phyloP scores from a whole-genome alignment of 257 asterid genomes.

The Jaltomata sinuosa region DNA sequence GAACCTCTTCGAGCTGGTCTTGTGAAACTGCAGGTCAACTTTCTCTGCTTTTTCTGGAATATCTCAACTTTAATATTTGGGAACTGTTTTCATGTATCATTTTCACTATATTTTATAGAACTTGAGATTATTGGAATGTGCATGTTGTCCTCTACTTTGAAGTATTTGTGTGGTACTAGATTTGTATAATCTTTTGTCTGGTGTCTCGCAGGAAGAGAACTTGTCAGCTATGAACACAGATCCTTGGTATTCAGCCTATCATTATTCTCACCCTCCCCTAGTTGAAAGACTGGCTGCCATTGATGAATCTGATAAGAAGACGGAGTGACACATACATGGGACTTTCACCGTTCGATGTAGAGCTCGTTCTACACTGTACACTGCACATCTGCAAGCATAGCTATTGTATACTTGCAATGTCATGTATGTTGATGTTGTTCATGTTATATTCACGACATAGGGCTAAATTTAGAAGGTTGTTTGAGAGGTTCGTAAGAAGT shows the following conservation, averaged over 20 bases:
- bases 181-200: background rate
- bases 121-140: background rate
- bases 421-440: background rate
- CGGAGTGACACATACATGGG: constrained; percentile 28
- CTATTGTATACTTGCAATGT: background rate
- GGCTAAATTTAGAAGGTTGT: background rate
- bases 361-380: background rate
- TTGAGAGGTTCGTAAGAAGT: background rate
- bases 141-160: background rate
- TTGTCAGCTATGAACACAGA: constrained; percentile 88
- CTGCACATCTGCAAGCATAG: background rate
- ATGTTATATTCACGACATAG: background rate
- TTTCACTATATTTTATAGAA: background rate
- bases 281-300: constrained; percentile 89
- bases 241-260: constrained; percentile 97
- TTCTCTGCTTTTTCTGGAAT: background rate
- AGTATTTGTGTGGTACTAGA: background rate
- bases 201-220: constrained; percentile 70
- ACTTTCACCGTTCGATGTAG: background rate
- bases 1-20: constrained; percentile 84
- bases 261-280: constrained; percentile 92
- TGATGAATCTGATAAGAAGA: constrained; percentile 66
- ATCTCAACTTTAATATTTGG: background rate
- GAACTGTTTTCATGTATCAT: background rate
- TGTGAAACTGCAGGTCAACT: constrained; percentile 76